Evolutionary conservation across 164 flowering plant species (phyloP).

Genomic region (Berberis thunbergii): DNA sequence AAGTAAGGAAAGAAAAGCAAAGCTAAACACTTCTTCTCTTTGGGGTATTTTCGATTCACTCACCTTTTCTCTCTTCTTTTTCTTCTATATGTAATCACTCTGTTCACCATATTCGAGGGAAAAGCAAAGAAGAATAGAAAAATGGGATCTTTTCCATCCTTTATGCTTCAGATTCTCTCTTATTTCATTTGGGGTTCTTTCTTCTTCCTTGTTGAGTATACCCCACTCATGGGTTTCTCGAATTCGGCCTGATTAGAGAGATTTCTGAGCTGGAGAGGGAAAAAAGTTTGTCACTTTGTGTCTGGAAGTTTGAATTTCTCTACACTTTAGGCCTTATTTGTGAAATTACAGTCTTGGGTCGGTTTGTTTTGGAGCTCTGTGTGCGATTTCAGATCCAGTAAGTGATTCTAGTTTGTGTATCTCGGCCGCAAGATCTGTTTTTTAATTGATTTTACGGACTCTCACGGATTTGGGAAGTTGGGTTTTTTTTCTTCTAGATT

Average conservation of each 20-base stretch:
- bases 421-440: conserved; percentile 2
- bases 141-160: conserved; percentile 16
- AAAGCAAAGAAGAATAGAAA: background rate
- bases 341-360: background rate
- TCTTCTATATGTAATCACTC: too few relatives aligned
- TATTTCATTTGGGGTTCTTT: conserved; percentile 17
- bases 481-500: conserved; percentile 43
- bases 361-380: background rate
- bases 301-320: background rate
- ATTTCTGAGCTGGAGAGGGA: background rate
- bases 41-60: too few relatives aligned
- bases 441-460: conserved; percentile 2
- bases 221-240: background rate
- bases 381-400: conserved; percentile 15
- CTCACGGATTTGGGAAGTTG: conserved; percentile 13
- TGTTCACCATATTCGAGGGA: too few relatives aligned
- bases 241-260: background rate
- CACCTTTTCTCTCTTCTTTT: too few relatives aligned
- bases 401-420: conserved; percentile 5
- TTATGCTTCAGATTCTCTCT: conserved; percentile 9
- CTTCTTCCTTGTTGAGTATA: conserved; percentile 10
- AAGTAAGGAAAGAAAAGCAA: background rate
- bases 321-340: background rate
- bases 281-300: background rate
- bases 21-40: too few relatives aligned